phyloP scores from a whole-genome alignment of 73 alveolate genomes.

The Uronychia setigera region DNA sequence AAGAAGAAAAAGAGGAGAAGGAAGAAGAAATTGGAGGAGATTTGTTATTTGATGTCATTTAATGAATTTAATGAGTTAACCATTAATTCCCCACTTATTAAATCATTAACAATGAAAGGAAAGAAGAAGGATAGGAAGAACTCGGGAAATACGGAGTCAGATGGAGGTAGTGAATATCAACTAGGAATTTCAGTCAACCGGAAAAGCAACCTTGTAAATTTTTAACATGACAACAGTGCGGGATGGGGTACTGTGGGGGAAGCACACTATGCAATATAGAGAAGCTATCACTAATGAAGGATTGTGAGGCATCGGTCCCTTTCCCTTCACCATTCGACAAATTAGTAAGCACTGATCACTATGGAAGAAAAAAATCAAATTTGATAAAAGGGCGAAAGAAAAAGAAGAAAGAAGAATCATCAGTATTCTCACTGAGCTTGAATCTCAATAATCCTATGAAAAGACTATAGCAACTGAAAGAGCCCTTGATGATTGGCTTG shows the following conservation, averaged over 20 bases:
- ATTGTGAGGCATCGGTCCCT: background rate
- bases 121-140: too few species aligned
- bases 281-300: background rate
- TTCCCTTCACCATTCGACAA: background rate
- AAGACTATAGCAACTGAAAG: background rate
- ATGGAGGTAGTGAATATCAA: background rate
- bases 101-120: too few species aligned
- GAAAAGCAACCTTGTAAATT: background rate
- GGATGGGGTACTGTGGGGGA: background rate
- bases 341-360: background rate
- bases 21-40: conserved; percentile 26
- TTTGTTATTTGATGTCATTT: conserved; percentile 46
- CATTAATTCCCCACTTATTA: too few species aligned
- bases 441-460: background rate
- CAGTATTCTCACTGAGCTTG: background rate
- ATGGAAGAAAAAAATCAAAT: background rate
- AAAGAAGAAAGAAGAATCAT: background rate
- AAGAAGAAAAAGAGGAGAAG: conserved; percentile 1
- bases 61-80: background rate
- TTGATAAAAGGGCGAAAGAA: background rate
- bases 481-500: background rate
- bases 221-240: background rate
- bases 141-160: too few species aligned
- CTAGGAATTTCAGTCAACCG: background rate
- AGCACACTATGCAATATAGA: background rate